Evolutionary conservation across 2,329 filamentous ascomycete genomes (phyloP).

Genomic region (Tetracladium maxilliforme): DNA sequence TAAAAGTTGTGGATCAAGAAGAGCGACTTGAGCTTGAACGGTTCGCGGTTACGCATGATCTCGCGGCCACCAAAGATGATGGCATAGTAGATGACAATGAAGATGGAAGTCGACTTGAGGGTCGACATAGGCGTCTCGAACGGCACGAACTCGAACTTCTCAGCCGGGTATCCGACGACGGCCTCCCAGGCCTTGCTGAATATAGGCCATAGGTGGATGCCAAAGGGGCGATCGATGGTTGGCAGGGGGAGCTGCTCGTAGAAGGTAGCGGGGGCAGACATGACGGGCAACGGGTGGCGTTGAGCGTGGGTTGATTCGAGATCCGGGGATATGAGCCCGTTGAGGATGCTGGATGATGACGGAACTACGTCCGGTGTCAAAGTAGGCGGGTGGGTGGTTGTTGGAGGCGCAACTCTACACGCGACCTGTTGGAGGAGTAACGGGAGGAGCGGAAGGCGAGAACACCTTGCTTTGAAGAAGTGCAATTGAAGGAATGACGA

Average conservation of each 20-base stretch:
- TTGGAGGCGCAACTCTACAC: neutral
- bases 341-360: too few relatives aligned
- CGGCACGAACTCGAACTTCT: constrained; percentile 72
- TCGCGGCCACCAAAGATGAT: constrained; percentile 89
- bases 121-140: constrained; percentile 85
- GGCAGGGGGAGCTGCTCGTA: constrained; percentile 50
- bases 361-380: too few relatives aligned
- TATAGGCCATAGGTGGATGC: constrained; percentile 81
- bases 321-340: too few relatives aligned
- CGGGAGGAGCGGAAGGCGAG: neutral
- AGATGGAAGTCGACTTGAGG: constrained; percentile 64
- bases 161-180: constrained; percentile 66
- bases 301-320: constrained; percentile 4
- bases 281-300: constrained; percentile 11
- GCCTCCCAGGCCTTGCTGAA: constrained; percentile 77
- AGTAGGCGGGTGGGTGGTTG: too few relatives aligned
- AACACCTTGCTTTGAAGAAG: constrained; percentile 2
- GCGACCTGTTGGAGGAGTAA: neutral
- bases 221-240: constrained; percentile 83
- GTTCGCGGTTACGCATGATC: constrained; percentile 73
- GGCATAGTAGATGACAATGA: constrained; percentile 79
- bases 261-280: constrained; percentile 23
- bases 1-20: constrained; percentile 97
- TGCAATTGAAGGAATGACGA: constrained; percentile 24
- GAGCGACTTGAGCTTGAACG: constrained; percentile 74